A percentile compares a stretch with the other conserved stretches of the same genome.
Evolutionary conservation across 2,329 filamentous ascomycete species (phyloP).

Genomic region (Diaporthe longicolla): DNA sequence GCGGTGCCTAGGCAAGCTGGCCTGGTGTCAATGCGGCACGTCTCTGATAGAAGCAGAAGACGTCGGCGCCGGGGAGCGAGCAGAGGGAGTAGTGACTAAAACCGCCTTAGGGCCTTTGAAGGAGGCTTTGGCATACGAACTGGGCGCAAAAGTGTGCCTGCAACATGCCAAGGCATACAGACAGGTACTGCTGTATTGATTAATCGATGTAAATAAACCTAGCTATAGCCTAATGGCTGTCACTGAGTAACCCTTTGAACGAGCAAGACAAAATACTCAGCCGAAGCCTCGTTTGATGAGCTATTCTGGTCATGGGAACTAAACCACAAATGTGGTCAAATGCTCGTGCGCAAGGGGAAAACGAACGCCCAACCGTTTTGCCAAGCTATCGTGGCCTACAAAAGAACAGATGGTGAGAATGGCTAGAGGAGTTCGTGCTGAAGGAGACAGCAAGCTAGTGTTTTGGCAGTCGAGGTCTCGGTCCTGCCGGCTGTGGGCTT

Average conservation of each 20-base stretch:
- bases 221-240: background rate
- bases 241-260: background rate
- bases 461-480: conserved; percentile 5
- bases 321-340: background rate
- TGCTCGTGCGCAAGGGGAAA: background rate
- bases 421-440: background rate
- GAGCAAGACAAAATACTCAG: background rate
- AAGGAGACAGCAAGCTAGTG: background rate
- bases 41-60: background rate
- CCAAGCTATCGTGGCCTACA: background rate
- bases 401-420: background rate
- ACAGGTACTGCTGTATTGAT: background rate
- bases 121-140: background rate
- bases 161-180: background rate
- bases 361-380: background rate
- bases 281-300: background rate
- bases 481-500: background rate
- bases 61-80: background rate
- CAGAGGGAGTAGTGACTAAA: background rate
- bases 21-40: background rate
- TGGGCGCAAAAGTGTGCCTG: background rate
- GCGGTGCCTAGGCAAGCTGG: background rate
- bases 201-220: background rate
- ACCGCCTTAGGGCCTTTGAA: background rate
- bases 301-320: background rate